Conservation (phyloP, 306 rosid genomes). For the Alnus rubra region DNA sequence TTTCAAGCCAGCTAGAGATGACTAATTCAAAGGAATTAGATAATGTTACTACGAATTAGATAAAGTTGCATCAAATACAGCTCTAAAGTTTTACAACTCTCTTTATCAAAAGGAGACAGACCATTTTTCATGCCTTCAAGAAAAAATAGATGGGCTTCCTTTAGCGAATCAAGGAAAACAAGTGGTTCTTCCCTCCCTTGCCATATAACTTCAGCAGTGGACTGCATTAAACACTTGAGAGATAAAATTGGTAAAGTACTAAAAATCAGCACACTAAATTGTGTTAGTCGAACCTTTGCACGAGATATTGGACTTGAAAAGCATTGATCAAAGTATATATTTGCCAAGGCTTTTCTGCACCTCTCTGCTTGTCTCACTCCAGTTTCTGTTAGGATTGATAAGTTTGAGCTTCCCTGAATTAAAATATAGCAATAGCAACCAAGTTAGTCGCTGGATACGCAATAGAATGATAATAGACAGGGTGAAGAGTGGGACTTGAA, state of each 20-base stretch:
- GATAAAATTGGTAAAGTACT: constrained; percentile 7
- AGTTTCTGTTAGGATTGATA: constrained; percentile 60
- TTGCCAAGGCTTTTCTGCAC: constrained; percentile 58
- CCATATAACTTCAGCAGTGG: constrained; percentile 76
- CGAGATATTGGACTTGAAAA: constrained; percentile 79
- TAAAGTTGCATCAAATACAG: not conserved
- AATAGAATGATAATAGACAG: not conserved
- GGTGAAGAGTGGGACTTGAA: not conserved
- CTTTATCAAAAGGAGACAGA: constrained; percentile 31
- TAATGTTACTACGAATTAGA: not conserved
- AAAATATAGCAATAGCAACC: constrained; percentile 3
- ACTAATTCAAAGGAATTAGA: not conserved
- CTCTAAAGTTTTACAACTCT: not conserved
- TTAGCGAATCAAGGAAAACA: constrained; percentile 62
- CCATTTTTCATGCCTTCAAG: constrained; percentile 92
- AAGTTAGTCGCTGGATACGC: not conserved
- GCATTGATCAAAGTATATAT: constrained; percentile 59
- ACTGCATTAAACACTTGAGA: constrained; percentile 46
- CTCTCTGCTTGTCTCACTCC: constrained; percentile 70
- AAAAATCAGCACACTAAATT: not conserved
- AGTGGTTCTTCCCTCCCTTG: constrained; percentile 60
- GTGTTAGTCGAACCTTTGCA: constrained; percentile 53
- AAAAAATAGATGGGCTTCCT: constrained; percentile 64
- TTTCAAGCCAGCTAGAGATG: not conserved
- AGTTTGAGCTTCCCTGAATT: constrained; percentile 62